These are phyloP conservation scores for Psilocybe cubensis DNA, from an alignment of 768 basidiomycete genomes.

Conservation along the genomic window DNA sequence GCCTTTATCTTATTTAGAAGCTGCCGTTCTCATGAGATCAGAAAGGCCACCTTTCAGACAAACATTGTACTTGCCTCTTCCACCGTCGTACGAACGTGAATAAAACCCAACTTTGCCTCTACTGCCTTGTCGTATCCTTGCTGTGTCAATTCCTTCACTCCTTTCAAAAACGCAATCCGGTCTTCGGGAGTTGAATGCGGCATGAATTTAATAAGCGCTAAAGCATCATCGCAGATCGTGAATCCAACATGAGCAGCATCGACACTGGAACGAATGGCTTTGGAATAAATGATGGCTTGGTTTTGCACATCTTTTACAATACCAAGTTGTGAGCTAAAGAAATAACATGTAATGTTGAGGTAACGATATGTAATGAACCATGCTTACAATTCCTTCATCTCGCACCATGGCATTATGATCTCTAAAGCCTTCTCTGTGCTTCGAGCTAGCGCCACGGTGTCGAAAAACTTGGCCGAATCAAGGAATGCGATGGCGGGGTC, in stretches of 20 bases:
- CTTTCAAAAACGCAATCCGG: slow-evolving; percentile 10
- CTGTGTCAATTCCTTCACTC: slow-evolving; percentile 3
- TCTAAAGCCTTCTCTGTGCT: slow-evolving; percentile 16
- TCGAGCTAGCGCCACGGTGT: slow-evolving; percentile 14
- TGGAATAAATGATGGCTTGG: slow-evolving; percentile 15
- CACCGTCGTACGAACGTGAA: slow-evolving; percentile 13
- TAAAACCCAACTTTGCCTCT: slow-evolving; percentile 13
- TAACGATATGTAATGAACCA: neutral
- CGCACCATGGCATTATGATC: slow-evolving; percentile 21
- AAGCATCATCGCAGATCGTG: slow-evolving; percentile 16
- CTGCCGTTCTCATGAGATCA: too few species aligned
- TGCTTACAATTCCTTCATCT: slow-evolving; percentile 4
- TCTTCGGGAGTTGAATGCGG: neutral
- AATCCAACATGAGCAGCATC: slow-evolving; percentile 16
- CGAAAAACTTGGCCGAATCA: slow-evolving; percentile 14
- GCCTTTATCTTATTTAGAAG: slow-evolving; percentile 7
- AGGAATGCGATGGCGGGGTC: slow-evolving; percentile 16
- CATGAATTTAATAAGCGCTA: slow-evolving; percentile 14
- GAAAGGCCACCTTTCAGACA: too few species aligned
- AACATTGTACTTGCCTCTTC: slow-evolving; percentile 6
- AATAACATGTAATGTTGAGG: neutral
- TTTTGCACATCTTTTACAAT: slow-evolving; percentile 11
- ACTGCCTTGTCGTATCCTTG: slow-evolving; percentile 8
- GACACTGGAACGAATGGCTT: slow-evolving; percentile 19
- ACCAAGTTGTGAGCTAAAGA: neutral